Base-by-base conservation (phyloP, 176 grass and related monocot species). In the Oryza meridionalis region DNA sequence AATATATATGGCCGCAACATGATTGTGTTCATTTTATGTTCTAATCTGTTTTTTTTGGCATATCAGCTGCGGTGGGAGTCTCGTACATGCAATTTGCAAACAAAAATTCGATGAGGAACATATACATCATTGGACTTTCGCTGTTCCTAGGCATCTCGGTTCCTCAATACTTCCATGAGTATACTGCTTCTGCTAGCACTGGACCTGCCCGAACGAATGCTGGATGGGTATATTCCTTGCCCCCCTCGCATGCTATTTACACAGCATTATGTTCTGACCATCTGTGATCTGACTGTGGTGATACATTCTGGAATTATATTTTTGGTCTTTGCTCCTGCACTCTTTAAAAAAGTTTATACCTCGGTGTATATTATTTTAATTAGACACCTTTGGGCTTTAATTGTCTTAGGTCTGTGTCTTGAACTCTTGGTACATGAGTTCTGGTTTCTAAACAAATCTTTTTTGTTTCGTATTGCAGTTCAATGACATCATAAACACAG, bases 21-120 rank as follows among this genome's bases (percentile, higher is more conserved):
- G 3, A 40, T 19, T 65, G 69, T 4, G 8, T 71, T 65, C 64
- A 62, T 59, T 70, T 83, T 47, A 55, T 75, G 22, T 16, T 43
- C 75, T 82, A 81, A 90, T 61, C 19, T 24, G 24, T 25, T 6
- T 43, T 84, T 73, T 75, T 21, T 1, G 53, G 12, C 65, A 77
- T 82, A 51, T 19, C 70, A 99, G 93, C 91, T 88, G 91, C 96
- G 26, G 89, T 99, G n/a, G 96, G 96, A 69, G 83, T 96, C 67
- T 99, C 96, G 13, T 96, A 94, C 59, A 81, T 88, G 63, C 97
- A 99, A 75, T 99, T 99, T 38, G 29, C 67, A 37, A 99, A 99
- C 90, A 99, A 72, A n/a, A 96, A 99, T 73, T 99, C 97, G 0
- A 84, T 94, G 91, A 99, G 97, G 87, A 99, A 99, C 80, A 89